Percentiles rank a stretch among this genome's conserved stretches.
These are phyloP conservation scores for Sarocladium strictum DNA, from an alignment of 2,329 filamentous ascomycete species.

Conservation along the genomic window DNA sequence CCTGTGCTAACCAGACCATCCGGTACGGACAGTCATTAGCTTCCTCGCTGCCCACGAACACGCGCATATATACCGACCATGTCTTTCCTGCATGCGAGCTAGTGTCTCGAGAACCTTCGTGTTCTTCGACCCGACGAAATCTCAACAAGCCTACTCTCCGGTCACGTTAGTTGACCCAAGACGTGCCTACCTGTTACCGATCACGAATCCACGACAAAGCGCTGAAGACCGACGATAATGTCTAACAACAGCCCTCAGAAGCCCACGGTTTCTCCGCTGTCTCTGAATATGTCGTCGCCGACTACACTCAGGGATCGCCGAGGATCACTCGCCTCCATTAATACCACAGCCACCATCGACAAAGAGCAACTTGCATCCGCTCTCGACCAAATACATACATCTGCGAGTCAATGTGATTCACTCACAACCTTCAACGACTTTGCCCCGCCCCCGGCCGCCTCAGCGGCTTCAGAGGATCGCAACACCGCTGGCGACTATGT, in stretches of 20 bases:
- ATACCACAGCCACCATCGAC: slow-evolving; percentile 41
- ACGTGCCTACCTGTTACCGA: background rate
- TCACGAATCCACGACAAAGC: slow-evolving; percentile 10
- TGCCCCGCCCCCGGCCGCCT: slow-evolving; percentile 59
- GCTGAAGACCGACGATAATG: slow-evolving; percentile 18
- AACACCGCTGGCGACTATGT: slow-evolving; percentile 66
- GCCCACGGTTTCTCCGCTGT: slow-evolving; percentile 21
- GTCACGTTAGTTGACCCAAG: background rate
- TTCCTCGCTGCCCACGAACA: slow-evolving; percentile 4
- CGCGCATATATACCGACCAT: background rate
- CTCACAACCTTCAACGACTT: slow-evolving; percentile 95
- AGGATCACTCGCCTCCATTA: slow-evolving; percentile 34
- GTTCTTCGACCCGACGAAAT: background rate
- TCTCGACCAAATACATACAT: slow-evolving; percentile 81
- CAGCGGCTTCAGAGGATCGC: slow-evolving; percentile 59
- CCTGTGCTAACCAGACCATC: background rate
- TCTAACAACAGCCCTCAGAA: slow-evolving; percentile 24
- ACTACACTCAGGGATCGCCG: slow-evolving; percentile 27
- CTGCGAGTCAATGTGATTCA: slow-evolving; percentile 76
- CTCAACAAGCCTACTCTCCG: background rate
- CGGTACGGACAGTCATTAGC: background rate
- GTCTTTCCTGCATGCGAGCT: background rate
- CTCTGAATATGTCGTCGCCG: slow-evolving; percentile 21
- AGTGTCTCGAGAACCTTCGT: background rate
- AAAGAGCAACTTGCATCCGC: slow-evolving; percentile 70